Conservation (phyloP, 2,329 filamentous ascomycete species). For the Fusarium brachygibbosum region DNA sequence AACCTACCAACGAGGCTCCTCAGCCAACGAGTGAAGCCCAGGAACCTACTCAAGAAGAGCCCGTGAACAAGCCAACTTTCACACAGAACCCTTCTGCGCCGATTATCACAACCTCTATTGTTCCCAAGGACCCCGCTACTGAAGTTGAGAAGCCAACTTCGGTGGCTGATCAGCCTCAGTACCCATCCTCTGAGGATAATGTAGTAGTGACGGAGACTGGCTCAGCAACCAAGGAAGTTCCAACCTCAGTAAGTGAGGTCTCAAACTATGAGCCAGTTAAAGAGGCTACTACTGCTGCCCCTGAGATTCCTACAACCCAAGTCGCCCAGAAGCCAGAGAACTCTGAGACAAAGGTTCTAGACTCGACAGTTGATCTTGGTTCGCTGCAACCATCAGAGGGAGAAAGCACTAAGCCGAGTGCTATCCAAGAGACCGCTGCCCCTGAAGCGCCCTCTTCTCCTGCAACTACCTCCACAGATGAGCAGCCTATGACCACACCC, state of each 20-base stretch:
- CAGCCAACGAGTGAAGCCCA: conserved; percentile 20
- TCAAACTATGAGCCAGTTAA: conserved; percentile 13
- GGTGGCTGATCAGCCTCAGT: conserved; percentile 15
- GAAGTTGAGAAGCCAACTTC: conserved; percentile 8
- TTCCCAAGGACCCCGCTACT: conserved; percentile 32
- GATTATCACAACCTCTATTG: conserved; percentile 40
- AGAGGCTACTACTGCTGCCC: conserved; percentile 15
- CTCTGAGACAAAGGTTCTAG: conserved; percentile 11
- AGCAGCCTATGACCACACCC: conserved; percentile 9
- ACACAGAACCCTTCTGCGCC: conserved; percentile 36
- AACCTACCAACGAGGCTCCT: conserved; percentile 8
- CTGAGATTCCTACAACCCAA: conserved; percentile 13
- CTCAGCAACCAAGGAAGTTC: conserved; percentile 1
- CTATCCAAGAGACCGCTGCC: conserved; percentile 26
- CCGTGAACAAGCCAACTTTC: conserved; percentile 27
- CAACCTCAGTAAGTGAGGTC: conserved; percentile 5
- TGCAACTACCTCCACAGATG: conserved; percentile 4
- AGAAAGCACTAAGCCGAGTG: conserved; percentile 14
- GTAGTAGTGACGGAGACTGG: conserved; percentile 5
- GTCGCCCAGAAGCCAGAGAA: conserved; percentile 25
- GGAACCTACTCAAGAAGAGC: conserved; percentile 24
- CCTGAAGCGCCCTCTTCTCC: conserved; percentile 22
- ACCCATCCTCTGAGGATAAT: conserved; percentile 9
- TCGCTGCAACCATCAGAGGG: conserved; percentile 36
- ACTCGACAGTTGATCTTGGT: conserved; percentile 46